Evolutionary conservation across 208 protist species (phyloP).

Genomic region (Acanthamoeba sp.): DNA sequence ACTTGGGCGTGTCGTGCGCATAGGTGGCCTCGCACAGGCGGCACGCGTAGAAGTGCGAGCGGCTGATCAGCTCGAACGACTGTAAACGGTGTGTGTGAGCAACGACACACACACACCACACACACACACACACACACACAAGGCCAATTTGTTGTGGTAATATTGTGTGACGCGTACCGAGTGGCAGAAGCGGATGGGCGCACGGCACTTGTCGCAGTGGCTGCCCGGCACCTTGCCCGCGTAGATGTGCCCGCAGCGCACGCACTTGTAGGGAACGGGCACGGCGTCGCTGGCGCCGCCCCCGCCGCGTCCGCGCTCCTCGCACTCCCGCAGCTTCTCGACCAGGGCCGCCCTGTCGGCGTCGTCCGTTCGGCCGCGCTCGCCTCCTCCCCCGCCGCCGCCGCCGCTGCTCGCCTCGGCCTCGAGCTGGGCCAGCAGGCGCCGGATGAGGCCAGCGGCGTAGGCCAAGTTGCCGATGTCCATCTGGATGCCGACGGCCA

Average conservation of each 20-base stretch:
- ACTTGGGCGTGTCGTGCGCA: constrained; percentile 34
- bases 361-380: background rate
- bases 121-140: background rate
- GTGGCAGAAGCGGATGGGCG: constrained; percentile 41
- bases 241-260: constrained; percentile 1
- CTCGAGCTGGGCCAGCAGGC: background rate
- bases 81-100: background rate
- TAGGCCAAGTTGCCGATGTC: constrained; percentile 14
- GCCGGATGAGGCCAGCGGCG: background rate
- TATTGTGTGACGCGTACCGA: background rate
- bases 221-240: background rate
- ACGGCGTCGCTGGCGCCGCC: background rate
- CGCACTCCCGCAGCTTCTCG: constrained; percentile 26
- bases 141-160: background rate
- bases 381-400: background rate
- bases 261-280: constrained; percentile 26
- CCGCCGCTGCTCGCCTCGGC: background rate
- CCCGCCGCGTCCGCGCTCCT: background rate
- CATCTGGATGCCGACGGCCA: constrained; percentile 17
- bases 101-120: background rate
- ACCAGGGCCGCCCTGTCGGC: background rate
- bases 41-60: constrained; percentile 16
- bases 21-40: constrained; percentile 49
- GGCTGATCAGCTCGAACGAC: constrained; percentile 32
- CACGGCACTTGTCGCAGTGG: constrained; percentile 23